These are phyloP conservation scores for Mortierella sp. DNA, from an alignment of 371 early-diverging fungal genomes.

Conservation along the genomic window DNA sequence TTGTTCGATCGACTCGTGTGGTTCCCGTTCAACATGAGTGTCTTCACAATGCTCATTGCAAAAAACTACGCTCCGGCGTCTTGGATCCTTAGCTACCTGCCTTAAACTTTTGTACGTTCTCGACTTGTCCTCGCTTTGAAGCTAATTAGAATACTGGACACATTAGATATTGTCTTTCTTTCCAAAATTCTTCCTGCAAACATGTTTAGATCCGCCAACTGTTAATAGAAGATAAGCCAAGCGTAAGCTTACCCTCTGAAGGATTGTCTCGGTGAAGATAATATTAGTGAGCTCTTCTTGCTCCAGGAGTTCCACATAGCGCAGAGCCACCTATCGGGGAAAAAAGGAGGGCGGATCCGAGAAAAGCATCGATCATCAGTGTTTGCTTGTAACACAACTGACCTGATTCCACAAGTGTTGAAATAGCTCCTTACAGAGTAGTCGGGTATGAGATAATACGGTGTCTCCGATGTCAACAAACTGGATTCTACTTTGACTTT, in stretches of 20 bases:
- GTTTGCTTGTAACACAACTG: not conserved
- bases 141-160: conserved; percentile 35
- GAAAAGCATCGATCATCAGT: not conserved
- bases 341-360: not conserved
- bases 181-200: not conserved
- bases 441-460: conserved; percentile 63
- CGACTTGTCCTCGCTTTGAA: conserved; percentile 71
- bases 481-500: conserved; percentile 53
- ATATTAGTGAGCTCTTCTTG: conserved; percentile 68
- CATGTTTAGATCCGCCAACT: not conserved
- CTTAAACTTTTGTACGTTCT: conserved; percentile 71
- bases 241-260: conserved; percentile 70
- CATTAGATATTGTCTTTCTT: not conserved
- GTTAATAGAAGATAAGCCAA: too few species aligned
- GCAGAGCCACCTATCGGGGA: conserved; percentile 60
- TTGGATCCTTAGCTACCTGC: conserved; percentile 64
- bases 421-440: conserved; percentile 58
- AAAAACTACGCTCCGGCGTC: conserved; percentile 68
- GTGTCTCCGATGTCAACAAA: conserved; percentile 56
- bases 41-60: conserved; percentile 71
- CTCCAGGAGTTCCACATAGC: conserved; percentile 67
- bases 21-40: conserved; percentile 57
- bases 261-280: conserved; percentile 74
- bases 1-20: conserved; percentile 56
- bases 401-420: not conserved